Evolutionary conservation across 768 basidiomycete species (phyloP), one percentile per base, ranked within the genome.

Genomic region (Mycena latifolia): DNA sequence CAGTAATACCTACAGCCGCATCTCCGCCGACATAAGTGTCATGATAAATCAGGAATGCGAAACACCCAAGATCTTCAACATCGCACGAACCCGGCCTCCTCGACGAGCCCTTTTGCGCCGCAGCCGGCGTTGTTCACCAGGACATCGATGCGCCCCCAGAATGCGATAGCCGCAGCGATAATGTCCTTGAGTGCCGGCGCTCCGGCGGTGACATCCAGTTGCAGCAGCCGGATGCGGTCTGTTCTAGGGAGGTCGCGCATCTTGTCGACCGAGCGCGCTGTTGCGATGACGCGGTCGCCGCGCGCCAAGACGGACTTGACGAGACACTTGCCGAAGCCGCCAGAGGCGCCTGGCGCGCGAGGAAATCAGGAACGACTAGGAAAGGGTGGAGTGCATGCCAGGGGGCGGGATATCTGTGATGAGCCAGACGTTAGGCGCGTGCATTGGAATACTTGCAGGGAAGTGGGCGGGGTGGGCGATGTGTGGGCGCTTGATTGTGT

Each of bases 261-360:
- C 59, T 76, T 76, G 46, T 77, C 73, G 24, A 77, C 64, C 15
- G 70, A 73, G 46, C 84, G 79, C 6, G 80, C 81, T 12, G 82
- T 81, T 0, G 82, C 83, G 55, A 84, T 79, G 2, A 84, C 83
- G n/a, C 74, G 74, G 69, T 84, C 84, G n/a, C 80, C 80, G 29
- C 84, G 75, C 6, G 78, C 77, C 10, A 84, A 76, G n/a, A 77
- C 75, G 35, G 72, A 70, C 17, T 69, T 56, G 17, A 80, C 78
- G 57, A 84, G 75, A 33, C 75, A 74, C 27, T 74, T 75, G 11
- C 83, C 81, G 63, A 84, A 80, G 66, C 82, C 82, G 35, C 79
- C 78, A 14, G 79, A 77, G 20, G 78, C 75, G 25, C 81, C 81
- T 80, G 27, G 24, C 14, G 22, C 1, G 14, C 37, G 14, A n/a